Evolutionary conservation across 2,329 filamentous ascomycete species (phyloP).

Genomic region (Fusarium sp.): DNA sequence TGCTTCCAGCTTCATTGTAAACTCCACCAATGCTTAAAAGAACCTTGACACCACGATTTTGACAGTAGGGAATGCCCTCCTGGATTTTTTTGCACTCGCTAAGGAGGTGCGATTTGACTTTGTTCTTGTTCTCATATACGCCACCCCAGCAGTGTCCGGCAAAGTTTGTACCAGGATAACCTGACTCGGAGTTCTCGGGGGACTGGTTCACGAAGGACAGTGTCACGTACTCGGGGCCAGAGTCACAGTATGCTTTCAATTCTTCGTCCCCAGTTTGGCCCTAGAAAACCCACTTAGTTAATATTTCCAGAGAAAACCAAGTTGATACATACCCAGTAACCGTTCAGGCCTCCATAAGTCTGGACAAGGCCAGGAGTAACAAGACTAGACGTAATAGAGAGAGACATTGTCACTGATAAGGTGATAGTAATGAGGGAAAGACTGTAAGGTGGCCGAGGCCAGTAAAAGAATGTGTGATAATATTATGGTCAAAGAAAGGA

Average conservation of each 20-base stretch:
- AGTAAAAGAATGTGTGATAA: constrained; percentile 51
- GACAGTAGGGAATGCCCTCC: constrained; percentile 59
- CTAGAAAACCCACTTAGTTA: constrained; percentile 40
- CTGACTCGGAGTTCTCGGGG: constrained; percentile 55
- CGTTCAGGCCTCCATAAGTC: constrained; percentile 55
- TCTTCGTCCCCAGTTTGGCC: constrained; percentile 55
- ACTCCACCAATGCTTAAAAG: constrained; percentile 60
- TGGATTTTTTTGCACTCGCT: constrained; percentile 56
- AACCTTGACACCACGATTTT: constrained; percentile 59
- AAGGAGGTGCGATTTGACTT: constrained; percentile 52
- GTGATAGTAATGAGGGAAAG: constrained; percentile 46
- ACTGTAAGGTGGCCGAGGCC: constrained; percentile 56
- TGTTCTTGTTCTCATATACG: constrained; percentile 42
- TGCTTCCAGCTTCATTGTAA: constrained; percentile 43
- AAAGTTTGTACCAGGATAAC: constrained; percentile 59
- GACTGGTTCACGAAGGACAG: constrained; percentile 57
- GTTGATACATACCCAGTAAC: constrained; percentile 56
- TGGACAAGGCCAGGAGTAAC: constrained; percentile 31
- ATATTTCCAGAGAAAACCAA: not conserved
- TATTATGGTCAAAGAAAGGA: constrained; percentile 57
- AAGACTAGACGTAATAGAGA: constrained; percentile 43
- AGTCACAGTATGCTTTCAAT: constrained; percentile 56
- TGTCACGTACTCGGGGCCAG: constrained; percentile 56
- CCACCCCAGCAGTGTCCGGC: constrained; percentile 56
- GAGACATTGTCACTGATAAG: constrained; percentile 42